Percentiles rank a stretch among this genome's conserved stretches.
phyloP scores from a whole-genome alignment of 805 yeast species.

The Yarrowia yakushimensis region DNA sequence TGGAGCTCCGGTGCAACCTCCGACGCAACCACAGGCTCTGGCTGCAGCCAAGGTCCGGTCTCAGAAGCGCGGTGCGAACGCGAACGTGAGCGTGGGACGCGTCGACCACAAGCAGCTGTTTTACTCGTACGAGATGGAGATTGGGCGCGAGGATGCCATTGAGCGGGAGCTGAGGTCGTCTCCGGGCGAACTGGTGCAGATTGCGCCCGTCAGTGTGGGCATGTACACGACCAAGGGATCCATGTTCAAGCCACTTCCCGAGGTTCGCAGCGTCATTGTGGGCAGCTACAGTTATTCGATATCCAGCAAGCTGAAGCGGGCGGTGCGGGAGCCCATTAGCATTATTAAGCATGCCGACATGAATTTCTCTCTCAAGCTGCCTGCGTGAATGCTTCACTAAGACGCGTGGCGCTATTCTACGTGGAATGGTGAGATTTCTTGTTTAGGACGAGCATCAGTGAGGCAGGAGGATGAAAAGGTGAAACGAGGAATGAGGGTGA shows the following conservation, averaged over 20 bases:
- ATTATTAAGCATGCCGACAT: conserved; percentile 18
- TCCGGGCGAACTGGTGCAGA: conserved; percentile 2
- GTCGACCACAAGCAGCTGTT: conserved; percentile 21
- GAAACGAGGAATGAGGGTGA: background rate
- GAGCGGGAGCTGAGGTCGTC: background rate
- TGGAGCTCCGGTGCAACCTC: background rate
- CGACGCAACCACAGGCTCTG: background rate
- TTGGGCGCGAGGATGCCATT: conserved; percentile 16
- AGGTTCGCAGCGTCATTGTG: conserved; percentile 11
- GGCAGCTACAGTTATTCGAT: conserved; percentile 17
- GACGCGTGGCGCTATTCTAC: background rate
- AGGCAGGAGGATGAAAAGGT: background rate
- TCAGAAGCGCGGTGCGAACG: conserved; percentile 5
- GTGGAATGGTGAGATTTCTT: conserved; percentile 8
- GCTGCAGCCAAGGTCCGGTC: conserved; percentile 17
- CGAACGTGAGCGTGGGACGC: no score
- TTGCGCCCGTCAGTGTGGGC: conserved; percentile 8
- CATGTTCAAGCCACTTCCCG: conserved; percentile 19
- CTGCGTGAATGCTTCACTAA: background rate
- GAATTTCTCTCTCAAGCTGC: conserved; percentile 9
- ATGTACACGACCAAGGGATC: conserved; percentile 22
- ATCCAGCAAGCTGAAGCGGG: conserved; percentile 4
- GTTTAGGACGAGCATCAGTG: background rate
- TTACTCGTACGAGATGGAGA: conserved; percentile 22
- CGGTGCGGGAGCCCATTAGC: conserved; percentile 19